These are phyloP conservation scores for Paraphoma chrysanthemicola DNA, from an alignment of 2,329 filamentous ascomycete species.

Conservation along the genomic window DNA sequence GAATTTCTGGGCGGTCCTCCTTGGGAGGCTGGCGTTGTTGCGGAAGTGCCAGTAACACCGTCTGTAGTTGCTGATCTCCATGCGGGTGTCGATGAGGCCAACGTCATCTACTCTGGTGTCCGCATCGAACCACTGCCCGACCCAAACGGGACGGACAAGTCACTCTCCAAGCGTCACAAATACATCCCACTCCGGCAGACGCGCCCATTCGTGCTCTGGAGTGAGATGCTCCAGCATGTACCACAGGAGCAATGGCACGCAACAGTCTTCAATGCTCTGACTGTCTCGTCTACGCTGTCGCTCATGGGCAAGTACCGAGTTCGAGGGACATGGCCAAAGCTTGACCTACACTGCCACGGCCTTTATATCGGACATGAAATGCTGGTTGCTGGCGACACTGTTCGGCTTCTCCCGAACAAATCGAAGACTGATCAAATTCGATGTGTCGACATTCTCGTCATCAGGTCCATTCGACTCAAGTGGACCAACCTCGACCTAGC, in stretches of 20 bases:
- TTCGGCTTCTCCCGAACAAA: slow-evolving; percentile 54
- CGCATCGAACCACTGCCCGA: slow-evolving; percentile 64
- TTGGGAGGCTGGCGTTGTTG: slow-evolving; percentile 66
- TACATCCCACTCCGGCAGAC: slow-evolving; percentile 63
- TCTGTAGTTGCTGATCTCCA: slow-evolving; percentile 56
- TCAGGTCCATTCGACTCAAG: slow-evolving; percentile 61
- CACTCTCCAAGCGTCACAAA: slow-evolving; percentile 59
- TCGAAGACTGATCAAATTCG: slow-evolving; percentile 10
- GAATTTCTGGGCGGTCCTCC: slow-evolving; percentile 49
- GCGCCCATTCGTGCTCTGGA: slow-evolving; percentile 63
- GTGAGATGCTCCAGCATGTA: slow-evolving; percentile 54
- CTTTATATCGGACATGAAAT: slow-evolving; percentile 66
- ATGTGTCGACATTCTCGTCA: slow-evolving; percentile 61
- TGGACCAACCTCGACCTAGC: slow-evolving; percentile 57
- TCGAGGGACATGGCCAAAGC: slow-evolving; percentile 62
- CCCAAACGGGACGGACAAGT: slow-evolving; percentile 59
- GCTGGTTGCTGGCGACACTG: slow-evolving; percentile 60
- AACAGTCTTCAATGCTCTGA: slow-evolving; percentile 62
- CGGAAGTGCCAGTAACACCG: slow-evolving; percentile 56
- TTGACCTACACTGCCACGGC: slow-evolving; percentile 59
- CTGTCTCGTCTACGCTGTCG: slow-evolving; percentile 60
- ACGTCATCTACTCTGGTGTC: slow-evolving; percentile 61
- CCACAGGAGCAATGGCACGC: slow-evolving; percentile 56
- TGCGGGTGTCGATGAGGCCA: slow-evolving; percentile 47
- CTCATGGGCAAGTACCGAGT: slow-evolving; percentile 61